Evolutionary conservation across 1,284 basidiomycete species (phyloP).

Genomic region (Schizophyllum commune): DNA sequence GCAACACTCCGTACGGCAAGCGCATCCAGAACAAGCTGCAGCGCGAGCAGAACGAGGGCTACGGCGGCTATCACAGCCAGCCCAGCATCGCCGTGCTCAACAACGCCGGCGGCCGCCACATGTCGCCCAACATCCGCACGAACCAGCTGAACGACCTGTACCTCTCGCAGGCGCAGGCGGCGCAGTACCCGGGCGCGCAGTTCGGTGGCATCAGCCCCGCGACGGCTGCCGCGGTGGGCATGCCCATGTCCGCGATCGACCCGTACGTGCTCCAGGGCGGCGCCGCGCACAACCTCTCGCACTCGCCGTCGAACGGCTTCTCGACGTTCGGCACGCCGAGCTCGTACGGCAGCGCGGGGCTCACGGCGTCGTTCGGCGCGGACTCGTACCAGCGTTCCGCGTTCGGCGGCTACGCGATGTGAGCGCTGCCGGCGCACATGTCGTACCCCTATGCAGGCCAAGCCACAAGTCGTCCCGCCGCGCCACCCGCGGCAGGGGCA

Average conservation of each 20-base stretch:
- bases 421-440: not conserved
- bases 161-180: conserved; percentile 51
- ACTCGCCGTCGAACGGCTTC: not conserved
- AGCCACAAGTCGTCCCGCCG: not conserved
- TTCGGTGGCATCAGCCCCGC: conserved; percentile 46
- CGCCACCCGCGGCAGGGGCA: not conserved
- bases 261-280: conserved; percentile 70
- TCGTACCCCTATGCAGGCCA: not conserved
- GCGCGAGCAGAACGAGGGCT: conserved; percentile 79
- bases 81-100: conserved; percentile 50
- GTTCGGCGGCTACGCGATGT: not conserved
- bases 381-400: not conserved
- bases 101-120: conserved; percentile 49
- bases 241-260: conserved; percentile 63
- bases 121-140: conserved; percentile 43
- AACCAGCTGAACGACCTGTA: conserved; percentile 64
- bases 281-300: conserved; percentile 49
- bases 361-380: not conserved
- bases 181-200: conserved; percentile 46
- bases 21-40: conserved; percentile 96
- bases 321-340: not conserved
- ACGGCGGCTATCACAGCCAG: conserved; percentile 51
- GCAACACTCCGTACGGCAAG: conserved; percentile 97
- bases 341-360: not conserved
- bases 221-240: conserved; percentile 49